Conservation (phyloP, 257 asterid genomes). For the Solanum ahanhuiri region DNA sequence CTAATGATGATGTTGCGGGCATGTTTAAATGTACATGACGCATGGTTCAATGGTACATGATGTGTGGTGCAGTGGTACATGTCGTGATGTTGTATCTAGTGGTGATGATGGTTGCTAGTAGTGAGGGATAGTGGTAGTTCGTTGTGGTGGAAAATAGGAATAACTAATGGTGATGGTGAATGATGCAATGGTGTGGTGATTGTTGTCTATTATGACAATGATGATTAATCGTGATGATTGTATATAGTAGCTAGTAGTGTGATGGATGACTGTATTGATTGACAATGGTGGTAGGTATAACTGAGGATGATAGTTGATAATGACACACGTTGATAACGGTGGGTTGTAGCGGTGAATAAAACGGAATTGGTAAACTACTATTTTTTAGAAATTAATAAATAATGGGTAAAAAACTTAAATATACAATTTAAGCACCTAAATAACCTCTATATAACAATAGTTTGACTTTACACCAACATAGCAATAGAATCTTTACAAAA, state of each 20-base stretch:
- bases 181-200: neutral
- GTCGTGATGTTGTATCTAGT: neutral
- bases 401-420: too few relatives aligned
- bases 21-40: neutral
- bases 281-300: neutral
- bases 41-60: neutral
- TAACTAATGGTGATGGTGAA: neutral
- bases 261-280: neutral
- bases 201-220: neutral
- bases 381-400: neutral
- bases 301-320: neutral
- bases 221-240: neutral
- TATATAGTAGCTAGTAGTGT: neutral
- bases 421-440: too few relatives aligned
- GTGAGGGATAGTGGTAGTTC: neutral
- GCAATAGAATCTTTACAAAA: too few relatives aligned
- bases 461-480: too few relatives aligned
- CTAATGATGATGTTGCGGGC: neutral
- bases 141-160: neutral
- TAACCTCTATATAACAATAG: too few relatives aligned
- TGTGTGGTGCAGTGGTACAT: neutral
- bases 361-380: neutral
- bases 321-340: neutral
- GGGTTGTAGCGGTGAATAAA: neutral
- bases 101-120: neutral